Evolutionary conservation across 2,329 filamentous ascomycete species (phyloP).

Genomic region (Hypoxylon sp.): DNA sequence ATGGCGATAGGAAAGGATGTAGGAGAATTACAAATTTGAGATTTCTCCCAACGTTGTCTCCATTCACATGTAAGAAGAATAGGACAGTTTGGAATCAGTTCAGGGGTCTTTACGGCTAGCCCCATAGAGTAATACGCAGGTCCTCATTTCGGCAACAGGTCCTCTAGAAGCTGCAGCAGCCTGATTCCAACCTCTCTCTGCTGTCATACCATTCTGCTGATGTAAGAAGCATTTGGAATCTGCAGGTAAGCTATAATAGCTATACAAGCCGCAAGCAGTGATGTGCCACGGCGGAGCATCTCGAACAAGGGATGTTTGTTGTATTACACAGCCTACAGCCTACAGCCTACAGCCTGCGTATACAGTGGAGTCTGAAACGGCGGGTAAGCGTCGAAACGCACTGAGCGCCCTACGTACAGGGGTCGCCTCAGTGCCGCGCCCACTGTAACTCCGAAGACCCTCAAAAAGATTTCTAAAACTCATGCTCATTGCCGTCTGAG

Average conservation of each 20-base stretch:
- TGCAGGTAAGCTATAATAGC: neutral
- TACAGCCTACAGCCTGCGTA: no score
- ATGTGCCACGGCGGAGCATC: neutral
- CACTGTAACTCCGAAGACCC: conserved; percentile 4
- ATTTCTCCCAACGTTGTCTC: neutral
- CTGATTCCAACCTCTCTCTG: neutral
- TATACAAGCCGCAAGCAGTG: neutral
- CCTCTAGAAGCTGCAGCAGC: neutral
- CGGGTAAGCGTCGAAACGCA: neutral
- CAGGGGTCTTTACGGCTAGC: no score
- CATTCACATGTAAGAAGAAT: conserved; percentile 9
- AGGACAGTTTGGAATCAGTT: no score
- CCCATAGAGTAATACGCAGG: no score
- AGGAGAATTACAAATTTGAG: no score
- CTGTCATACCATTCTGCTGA: conserved; percentile 4
- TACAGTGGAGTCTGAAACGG: neutral
- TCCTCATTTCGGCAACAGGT: neutral
- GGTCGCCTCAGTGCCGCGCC: neutral
- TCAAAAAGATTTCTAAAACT: neutral
- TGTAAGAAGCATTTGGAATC: conserved; percentile 8
- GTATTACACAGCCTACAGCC: no score
- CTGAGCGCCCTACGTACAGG: neutral
- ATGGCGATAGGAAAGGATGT: no score
- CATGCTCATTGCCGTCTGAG: neutral
- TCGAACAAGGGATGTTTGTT: neutral